phyloP scores from a whole-genome alignment of 345 rosid species.

The Sonneratia caseolaris region DNA sequence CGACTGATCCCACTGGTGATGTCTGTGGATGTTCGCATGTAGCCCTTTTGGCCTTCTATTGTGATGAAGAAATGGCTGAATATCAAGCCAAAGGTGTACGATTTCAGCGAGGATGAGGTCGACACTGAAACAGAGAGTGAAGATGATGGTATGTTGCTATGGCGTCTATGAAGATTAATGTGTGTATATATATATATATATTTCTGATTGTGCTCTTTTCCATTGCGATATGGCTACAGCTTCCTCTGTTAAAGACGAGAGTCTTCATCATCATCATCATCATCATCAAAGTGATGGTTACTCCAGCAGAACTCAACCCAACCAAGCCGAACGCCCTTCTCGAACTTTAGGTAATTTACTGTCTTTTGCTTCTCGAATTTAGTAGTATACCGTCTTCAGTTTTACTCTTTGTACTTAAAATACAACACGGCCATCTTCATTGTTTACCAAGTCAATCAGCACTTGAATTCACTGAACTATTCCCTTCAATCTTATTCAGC shows the following conservation, averaged over 20 bases:
- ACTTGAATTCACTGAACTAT: not conserved
- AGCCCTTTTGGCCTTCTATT: conserved; percentile 90
- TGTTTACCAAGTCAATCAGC: not conserved
- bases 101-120: conserved; percentile 91
- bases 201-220: conserved; percentile 8
- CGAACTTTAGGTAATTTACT: conserved; percentile 47
- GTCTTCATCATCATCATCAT: conserved; percentile 8
- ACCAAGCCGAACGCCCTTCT: conserved; percentile 22
- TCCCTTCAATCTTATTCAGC: not conserved
- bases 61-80: conserved; percentile 98
- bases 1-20: conserved; percentile 8
- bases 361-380: not conserved
- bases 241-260: conserved; percentile 42
- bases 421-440: not conserved
- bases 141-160: conserved; percentile 57
- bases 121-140: conserved; percentile 91
- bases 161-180: not conserved
- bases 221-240: conserved; percentile 24
- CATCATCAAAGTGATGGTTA: conserved; percentile 16
- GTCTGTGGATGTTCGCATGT: conserved; percentile 14
- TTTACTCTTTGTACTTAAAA: not conserved
- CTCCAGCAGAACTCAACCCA: conserved; percentile 12
- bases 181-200: no score
- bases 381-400: not conserved
- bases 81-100: conserved; percentile 64